phyloP scores from a whole-genome alignment of 495 filamentous ascomycete genomes.

The Wilcoxina mikolae region DNA sequence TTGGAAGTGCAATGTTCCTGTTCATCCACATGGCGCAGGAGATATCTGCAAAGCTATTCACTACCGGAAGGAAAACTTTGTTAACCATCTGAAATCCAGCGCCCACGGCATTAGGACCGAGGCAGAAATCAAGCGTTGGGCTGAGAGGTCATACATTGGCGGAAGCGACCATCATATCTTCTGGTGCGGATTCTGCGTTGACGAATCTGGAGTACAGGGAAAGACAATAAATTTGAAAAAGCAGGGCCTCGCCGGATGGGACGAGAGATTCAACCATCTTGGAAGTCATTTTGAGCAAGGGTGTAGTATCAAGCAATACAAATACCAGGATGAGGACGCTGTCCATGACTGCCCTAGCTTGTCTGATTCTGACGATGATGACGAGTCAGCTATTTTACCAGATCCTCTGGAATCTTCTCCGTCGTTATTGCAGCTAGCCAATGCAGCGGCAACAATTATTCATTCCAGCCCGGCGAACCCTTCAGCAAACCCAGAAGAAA shows the following conservation, averaged over 20 bases:
- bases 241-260: conserved; percentile 31
- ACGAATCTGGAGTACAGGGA: conserved; percentile 4
- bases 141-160: conserved; percentile 40
- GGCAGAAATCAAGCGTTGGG: conserved; percentile 34
- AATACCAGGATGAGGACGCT: conserved; percentile 17
- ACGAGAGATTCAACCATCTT: conserved; percentile 77
- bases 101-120: conserved; percentile 35
- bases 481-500: not conserved
- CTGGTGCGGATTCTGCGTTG: conserved; percentile 80
- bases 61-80: conserved; percentile 47
- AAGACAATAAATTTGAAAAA: conserved; percentile 38
- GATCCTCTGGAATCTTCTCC: not conserved
- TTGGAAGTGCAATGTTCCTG: conserved; percentile 54
- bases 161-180: conserved; percentile 54
- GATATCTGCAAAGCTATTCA: conserved; percentile 43
- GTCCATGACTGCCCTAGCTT: conserved; percentile 1
- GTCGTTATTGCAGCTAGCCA: not conserved
- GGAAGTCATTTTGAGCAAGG: conserved; percentile 57
- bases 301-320: conserved; percentile 11
- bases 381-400: not conserved
- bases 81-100: conserved; percentile 38
- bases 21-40: conserved; percentile 11
- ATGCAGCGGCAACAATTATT: not conserved
- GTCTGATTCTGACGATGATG: not conserved
- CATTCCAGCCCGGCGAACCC: not conserved